Conservation (phyloP, 108 stramenopile genomes). For the Cylindrotheca fusiformis region DNA sequence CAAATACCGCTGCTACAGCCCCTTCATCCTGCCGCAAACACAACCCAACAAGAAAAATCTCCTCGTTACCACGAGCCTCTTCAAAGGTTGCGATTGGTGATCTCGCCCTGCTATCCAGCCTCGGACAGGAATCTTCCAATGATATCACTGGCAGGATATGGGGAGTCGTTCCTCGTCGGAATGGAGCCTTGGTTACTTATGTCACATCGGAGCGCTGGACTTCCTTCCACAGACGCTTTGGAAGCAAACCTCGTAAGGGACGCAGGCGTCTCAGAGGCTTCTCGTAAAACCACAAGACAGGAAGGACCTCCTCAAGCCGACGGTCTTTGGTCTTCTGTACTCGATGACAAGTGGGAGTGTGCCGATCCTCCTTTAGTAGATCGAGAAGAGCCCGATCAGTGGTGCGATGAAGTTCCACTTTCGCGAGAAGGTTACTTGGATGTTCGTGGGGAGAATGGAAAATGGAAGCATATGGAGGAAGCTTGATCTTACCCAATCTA, state of each 20-base stretch:
- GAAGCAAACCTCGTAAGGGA: not conserved
- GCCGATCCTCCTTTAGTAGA: not conserved
- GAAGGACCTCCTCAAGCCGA: not conserved
- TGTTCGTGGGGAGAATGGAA: not conserved
- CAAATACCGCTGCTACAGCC: no score
- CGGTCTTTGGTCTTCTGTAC: not conserved
- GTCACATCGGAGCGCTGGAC: no score
- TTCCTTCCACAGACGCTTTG: not conserved
- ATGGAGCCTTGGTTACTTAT: no score
- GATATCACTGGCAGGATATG: not conserved
- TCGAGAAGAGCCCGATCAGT: no score
- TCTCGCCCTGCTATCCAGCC: not conserved
- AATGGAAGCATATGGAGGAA: not conserved
- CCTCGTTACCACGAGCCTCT: no score
- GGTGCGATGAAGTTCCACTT: not conserved
- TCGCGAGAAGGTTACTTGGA: not conserved
- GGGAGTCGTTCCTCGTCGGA: no score
- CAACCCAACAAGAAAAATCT: no score
- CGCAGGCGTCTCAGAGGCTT: not conserved
- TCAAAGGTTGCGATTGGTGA: not conserved
- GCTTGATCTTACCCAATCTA: not conserved
- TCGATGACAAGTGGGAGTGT: not conserved
- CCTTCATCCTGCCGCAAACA: no score
- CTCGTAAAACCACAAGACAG: not conserved
- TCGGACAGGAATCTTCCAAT: not conserved